Conservation (phyloP, 176 grass and related monocot genomes). For the Poa pratensis region DNA sequence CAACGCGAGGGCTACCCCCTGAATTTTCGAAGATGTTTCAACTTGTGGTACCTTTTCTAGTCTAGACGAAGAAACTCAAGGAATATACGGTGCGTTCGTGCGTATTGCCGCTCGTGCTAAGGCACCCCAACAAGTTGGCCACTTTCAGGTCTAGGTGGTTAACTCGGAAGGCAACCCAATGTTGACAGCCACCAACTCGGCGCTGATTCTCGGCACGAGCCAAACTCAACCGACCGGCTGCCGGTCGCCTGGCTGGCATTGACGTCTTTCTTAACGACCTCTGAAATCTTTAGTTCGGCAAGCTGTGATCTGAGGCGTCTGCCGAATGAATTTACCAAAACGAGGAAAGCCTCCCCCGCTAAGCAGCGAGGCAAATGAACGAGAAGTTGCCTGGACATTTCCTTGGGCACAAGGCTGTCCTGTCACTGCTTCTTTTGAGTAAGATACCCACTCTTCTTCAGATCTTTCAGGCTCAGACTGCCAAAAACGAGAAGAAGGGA, state of each 20-base stretch:
- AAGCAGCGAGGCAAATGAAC: background rate
- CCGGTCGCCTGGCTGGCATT: too few species aligned
- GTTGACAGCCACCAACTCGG: background rate
- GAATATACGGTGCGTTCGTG: background rate
- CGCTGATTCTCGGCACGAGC: background rate
- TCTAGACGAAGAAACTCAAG: background rate
- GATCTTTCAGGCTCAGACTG: background rate
- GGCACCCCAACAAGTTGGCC: background rate
- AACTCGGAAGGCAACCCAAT: background rate
- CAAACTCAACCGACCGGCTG: background rate
- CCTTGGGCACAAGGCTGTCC: background rate
- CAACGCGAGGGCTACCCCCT: background rate
- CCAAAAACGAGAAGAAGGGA: background rate
- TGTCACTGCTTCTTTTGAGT: background rate
- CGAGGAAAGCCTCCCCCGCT: background rate
- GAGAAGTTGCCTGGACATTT: background rate
- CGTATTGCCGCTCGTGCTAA: background rate
- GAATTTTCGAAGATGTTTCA: background rate
- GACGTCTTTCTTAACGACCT: background rate
- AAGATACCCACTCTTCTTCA: slow-evolving; percentile 8
- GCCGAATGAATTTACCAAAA: slow-evolving; percentile 20
- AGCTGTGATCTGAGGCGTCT: background rate
- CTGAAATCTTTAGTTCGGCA: background rate
- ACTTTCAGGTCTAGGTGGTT: background rate
- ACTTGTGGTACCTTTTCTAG: background rate